These are phyloP conservation scores for Fonsecaea monophora DNA, from an alignment of 2,329 filamentous ascomycete genomes.

Conservation along the genomic window DNA sequence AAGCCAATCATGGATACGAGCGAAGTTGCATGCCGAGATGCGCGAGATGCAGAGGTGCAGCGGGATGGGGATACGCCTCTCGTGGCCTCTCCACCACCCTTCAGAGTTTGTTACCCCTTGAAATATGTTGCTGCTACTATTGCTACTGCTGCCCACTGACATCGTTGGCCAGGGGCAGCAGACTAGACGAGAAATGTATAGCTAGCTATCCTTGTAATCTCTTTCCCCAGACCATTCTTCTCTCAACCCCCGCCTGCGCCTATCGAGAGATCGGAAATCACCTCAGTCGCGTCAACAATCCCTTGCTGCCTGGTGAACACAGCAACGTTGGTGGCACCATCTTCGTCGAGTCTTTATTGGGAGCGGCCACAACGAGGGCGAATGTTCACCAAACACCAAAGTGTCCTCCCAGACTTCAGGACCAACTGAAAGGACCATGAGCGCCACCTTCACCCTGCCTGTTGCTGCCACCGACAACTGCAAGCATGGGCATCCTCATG, in stretches of 20 bases:
- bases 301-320: neutral
- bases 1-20: conserved; percentile 4
- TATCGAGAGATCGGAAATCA: conserved; percentile 5
- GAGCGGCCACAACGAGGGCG: conserved; percentile 26
- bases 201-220: neutral
- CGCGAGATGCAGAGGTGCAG: neutral
- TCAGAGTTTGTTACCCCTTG: conserved; percentile 5
- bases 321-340: neutral
- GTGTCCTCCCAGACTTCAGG: conserved; percentile 36
- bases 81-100: neutral
- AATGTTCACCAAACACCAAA: conserved; percentile 37
- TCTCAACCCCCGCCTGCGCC: conserved; percentile 2
- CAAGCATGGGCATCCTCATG: conserved; percentile 46
- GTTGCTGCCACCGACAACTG: conserved; percentile 40
- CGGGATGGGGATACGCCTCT: neutral
- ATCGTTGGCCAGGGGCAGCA: conserved; percentile 19
- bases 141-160: conserved; percentile 16
- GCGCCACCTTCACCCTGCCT: conserved; percentile 41
- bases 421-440: conserved; percentile 38
- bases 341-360: conserved; percentile 5
- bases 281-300: conserved; percentile 2
- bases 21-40: conserved; percentile 11
- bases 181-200: conserved; percentile 2
- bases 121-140: conserved; percentile 1
- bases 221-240: conserved; percentile 4